Evolutionary conservation across 2,329 filamentous ascomycete genomes (phyloP), one percentile per base, ranked within the genome.

Genomic region (Dothideomycetes sp.): DNA sequence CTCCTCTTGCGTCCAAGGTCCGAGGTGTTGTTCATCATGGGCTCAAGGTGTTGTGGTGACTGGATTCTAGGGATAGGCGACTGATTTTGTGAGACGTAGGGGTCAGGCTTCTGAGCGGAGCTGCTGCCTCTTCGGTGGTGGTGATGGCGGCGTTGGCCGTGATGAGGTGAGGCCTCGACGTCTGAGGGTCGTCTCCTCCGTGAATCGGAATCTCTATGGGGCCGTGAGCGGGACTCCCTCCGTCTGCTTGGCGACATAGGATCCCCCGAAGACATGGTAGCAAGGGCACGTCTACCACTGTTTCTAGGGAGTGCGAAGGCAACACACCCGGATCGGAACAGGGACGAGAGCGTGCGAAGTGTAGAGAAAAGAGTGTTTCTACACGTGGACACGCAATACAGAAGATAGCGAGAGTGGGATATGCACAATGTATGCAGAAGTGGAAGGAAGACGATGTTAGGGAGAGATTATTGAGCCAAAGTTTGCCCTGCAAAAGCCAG

Each of bases 1-100:
- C 85, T 95, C 59, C 83, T 79, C 64, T 96, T 96, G 52, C 88
- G 78, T 46, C 64, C 61, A 43, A 80, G 51, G 12, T 78, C 75
- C 13, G 35, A 29, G 16, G 61, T 53, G 8, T 62, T 56, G 15
- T 32, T 40, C 55, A 74, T 68, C 51, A 73, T 71, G 34, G 71
- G 69, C 46, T 76, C 73, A 40, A 65, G 64, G 45, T 77, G 74
- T 43, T 51, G 53, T 11, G 55, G 53, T n/a, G 37, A 40, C n/a
- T 24, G 28, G 13, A 40, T 44, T 38, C 32, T 32, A 5, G 25
- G 34, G 24, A 36, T 19, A n/a, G 41, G 34, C 6, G 41, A 38
- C 17, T 31, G 22, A 22, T 30, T 30, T 12, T 27, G 24, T 19
- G 40, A 29, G 3, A 36, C 33, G 20, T 30, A 42, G 2, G 32